These are phyloP conservation scores for Malbranchea cinnamomea DNA, from an alignment of 2,329 filamentous ascomycete species.

Conservation along the genomic window DNA sequence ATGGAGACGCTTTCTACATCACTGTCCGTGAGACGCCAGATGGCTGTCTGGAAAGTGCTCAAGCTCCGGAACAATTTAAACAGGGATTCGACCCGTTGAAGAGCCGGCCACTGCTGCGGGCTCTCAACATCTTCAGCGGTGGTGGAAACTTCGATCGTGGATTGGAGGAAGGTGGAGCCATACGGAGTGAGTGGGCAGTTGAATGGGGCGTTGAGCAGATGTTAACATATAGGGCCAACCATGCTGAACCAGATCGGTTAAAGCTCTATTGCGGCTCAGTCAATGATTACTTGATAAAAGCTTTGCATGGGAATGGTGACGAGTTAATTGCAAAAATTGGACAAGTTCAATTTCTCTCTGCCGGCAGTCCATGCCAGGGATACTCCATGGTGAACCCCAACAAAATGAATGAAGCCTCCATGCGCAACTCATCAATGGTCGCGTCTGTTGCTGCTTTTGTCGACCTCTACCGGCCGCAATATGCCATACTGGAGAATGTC, in stretches of 20 bases:
- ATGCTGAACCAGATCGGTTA: slow-evolving; percentile 23
- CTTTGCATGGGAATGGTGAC: slow-evolving; percentile 36
- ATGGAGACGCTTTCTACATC: slow-evolving; percentile 52
- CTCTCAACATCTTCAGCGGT: slow-evolving; percentile 62
- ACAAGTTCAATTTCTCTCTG: slow-evolving; percentile 53
- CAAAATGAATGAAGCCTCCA: slow-evolving; percentile 39
- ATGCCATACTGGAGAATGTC: slow-evolving; percentile 67
- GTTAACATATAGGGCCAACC: slow-evolving; percentile 60
- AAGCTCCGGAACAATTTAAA: slow-evolving; percentile 20
- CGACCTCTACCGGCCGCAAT: slow-evolving; percentile 61
- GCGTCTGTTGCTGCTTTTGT: slow-evolving; percentile 61
- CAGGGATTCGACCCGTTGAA: slow-evolving; percentile 41
- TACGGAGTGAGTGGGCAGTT: slow-evolving; percentile 52
- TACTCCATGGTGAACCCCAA: slow-evolving; percentile 52
- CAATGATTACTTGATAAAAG: slow-evolving; percentile 47
- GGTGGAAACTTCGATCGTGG: slow-evolving; percentile 65
- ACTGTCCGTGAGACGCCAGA: slow-evolving; percentile 25
- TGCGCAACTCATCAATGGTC: slow-evolving; percentile 61
- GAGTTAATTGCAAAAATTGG: slow-evolving; percentile 42
- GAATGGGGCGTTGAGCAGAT: slow-evolving; percentile 51
- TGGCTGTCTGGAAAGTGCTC: too few relatives aligned
- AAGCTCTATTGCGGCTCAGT: slow-evolving; percentile 56
- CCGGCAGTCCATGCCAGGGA: slow-evolving; percentile 63
- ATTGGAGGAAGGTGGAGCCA: slow-evolving; percentile 53
- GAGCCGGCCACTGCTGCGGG: slow-evolving; percentile 32